phyloP scores from a whole-genome alignment of 2,329 filamentous ascomycete species.

The Canariomyces notabilis region DNA sequence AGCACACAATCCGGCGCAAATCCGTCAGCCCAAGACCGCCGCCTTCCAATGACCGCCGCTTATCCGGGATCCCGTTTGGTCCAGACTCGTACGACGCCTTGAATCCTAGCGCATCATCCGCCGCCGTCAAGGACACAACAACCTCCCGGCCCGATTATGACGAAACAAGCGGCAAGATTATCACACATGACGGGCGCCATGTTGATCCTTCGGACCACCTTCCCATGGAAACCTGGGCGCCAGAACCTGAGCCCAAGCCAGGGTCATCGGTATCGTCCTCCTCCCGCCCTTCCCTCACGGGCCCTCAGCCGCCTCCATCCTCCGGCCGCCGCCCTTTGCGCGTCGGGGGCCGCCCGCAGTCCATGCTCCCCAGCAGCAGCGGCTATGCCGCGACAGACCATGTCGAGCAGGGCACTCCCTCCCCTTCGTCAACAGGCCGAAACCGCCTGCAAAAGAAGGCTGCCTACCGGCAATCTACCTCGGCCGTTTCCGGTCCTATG shows the following conservation, averaged over 20 bases:
- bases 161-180: conserved; percentile 62
- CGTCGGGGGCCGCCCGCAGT: conserved; percentile 45
- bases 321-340: conserved; percentile 48
- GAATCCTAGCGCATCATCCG: conserved; percentile 53
- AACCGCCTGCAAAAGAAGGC: conserved; percentile 63
- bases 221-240: conserved; percentile 71
- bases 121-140: conserved; percentile 29
- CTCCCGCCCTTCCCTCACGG: conserved; percentile 44
- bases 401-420: conserved; percentile 30
- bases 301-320: conserved; percentile 50
- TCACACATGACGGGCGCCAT: conserved; percentile 69
- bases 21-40: conserved; percentile 67
- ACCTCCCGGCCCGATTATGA: conserved; percentile 37
- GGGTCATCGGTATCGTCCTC: conserved; percentile 27
- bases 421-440: conserved; percentile 36
- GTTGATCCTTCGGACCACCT: conserved; percentile 78
- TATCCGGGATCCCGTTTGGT: conserved; percentile 64
- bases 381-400: conserved; percentile 27
- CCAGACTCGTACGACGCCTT: conserved; percentile 71
- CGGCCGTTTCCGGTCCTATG: conserved; percentile 28
- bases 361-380: conserved; percentile 36
- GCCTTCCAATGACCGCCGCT: conserved; percentile 42
- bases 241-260: conserved; percentile 65
- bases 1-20: conserved; percentile 58
- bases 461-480: conserved; percentile 33